Evolutionary conservation across 2,329 filamentous ascomycete genomes (phyloP), one percentile per base, ranked within the genome.

Genomic region (Trichophyton equinum): DNA sequence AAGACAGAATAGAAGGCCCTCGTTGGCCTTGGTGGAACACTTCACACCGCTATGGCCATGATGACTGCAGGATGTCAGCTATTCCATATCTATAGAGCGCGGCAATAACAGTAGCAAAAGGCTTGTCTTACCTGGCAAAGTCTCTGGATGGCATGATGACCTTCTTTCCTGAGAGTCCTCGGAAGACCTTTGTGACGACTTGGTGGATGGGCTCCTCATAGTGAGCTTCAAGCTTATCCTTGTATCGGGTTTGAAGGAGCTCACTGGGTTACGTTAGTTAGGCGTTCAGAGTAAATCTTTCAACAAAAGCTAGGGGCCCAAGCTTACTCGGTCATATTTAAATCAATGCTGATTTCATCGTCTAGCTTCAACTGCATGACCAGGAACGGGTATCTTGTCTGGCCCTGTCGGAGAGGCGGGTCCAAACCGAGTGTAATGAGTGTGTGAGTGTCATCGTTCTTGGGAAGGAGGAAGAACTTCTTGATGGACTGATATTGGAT

Each of bases 331-430:
- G 91, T 91, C 77, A 99, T 90, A 77, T 99, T 99, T 58, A 99
- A 80, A 71, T 97, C 94, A 63, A 99, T 87, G 47, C 90, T 92
- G 36, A 96, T 91, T 76, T 99, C 94, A 71, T 99, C 94, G 68
- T 99, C 94, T 68, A 91, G 86, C 81, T 97, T 97, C 74, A 96
- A 89, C 71, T 99, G 94, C 92, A 99, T 99, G 59, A 99, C 94
- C 65, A 99, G 81, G 78, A 99, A 99, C 7, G 94, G 94, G 73
- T 99, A 99, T 69, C 94, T 84, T 9, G 94, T 99, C 77, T 99
- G 94, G 68, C 94, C 94, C 77, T 99, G 94, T 64, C 95, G 88
- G 64, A 99, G 82, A 40, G 94, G 94, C 25, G 94, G 94, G 70
- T 99, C 94, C 40, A 99, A 81, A 60, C 95, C 94, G 66, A 99